Evolutionary conservation across 148 eudicot genomes (phyloP), one percentile per base, ranked within the genome.

Genomic region (Mesembryanthemum crystallinum): DNA sequence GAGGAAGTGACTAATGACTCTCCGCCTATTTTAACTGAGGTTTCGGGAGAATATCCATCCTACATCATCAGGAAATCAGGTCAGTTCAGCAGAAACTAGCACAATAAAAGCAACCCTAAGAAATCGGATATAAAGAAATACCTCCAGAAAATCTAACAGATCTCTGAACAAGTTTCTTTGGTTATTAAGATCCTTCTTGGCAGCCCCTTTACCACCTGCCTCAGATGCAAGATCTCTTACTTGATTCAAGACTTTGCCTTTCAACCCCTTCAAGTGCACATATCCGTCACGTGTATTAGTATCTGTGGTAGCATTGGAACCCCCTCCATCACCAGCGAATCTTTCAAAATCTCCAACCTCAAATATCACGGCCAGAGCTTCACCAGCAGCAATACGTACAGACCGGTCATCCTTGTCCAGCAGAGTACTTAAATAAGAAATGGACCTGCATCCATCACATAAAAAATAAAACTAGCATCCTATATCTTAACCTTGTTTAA

Each of bases 361-460:
- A 80, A 88, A 94, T 43, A 90, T 83, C 73, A 92, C 86, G 45
- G 96, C 91, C 74, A 94, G 88, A 61, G 97, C 97, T 86, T 94
- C 94, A 42, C 96, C 97, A 77, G 91, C 97, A 18, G 94, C 98
- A 69, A 94, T 89, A 35, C 97, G 98, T 49, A 92, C 80, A 39
- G 88, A 76, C 71, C 96, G 85, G 73, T 94, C 97, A 64, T 94
- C 96, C 88, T 87, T 89, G 72, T 94, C 97, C 70, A 94, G 87
- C 47, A 89, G 85, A 28, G 84, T 81, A 45, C 89, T 85, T 61
- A 94, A 77, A 70, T 86, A 92, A 60, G 97, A 57, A 29, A 94
- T 83, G 11, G 83, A 86, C 87, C 98, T 94, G 85, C 86, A 83
- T 52, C 42, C 72, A 64, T 64, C 25, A n/a, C 35, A 73, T 3